phyloP scores from a whole-genome alignment of 169 alveolate genomes.

The Babesia ovis region DNA sequence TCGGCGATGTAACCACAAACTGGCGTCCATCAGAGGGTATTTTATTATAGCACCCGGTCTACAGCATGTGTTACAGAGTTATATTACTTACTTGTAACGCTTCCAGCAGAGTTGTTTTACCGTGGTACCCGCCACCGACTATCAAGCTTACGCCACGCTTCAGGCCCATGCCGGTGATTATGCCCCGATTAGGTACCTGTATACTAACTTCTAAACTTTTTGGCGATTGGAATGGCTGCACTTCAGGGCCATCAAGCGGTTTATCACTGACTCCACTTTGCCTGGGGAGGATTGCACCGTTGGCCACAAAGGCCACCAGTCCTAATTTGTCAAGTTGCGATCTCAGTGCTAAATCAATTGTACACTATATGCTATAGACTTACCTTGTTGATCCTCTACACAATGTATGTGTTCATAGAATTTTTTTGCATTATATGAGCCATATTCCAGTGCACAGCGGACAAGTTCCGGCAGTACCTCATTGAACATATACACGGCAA shows the following conservation, averaged over 20 bases:
- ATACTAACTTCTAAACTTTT: constrained; percentile 27
- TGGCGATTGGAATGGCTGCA: constrained; percentile 61
- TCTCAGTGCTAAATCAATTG: constrained; percentile 37
- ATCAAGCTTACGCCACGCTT: constrained; percentile 76
- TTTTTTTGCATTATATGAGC: constrained; percentile 19
- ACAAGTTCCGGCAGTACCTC: constrained; percentile 40
- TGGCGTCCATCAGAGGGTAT: constrained; percentile 84
- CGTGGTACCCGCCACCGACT: constrained; percentile 86
- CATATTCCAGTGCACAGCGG: constrained; percentile 10
- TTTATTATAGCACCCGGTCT: constrained; percentile 77
- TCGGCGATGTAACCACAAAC: constrained; percentile 73
- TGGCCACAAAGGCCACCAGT: constrained; percentile 77
- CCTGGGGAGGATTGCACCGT: constrained; percentile 80
- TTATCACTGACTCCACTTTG: constrained; percentile 64
- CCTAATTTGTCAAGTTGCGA: constrained; percentile 49
- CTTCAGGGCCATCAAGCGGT: constrained; percentile 43
- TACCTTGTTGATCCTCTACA: constrained; percentile 61
- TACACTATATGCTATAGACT: neutral
- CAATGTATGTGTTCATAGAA: constrained; percentile 38
- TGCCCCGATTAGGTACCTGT: constrained; percentile 58
- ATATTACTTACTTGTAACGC: constrained; percentile 41
- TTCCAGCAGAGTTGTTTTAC: constrained; percentile 77
- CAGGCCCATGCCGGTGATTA: constrained; percentile 74
- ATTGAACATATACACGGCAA: constrained; percentile 31
- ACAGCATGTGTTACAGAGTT: neutral